Conservation (phyloP, 179 eudicot species). For the Spinacia oleracea region DNA sequence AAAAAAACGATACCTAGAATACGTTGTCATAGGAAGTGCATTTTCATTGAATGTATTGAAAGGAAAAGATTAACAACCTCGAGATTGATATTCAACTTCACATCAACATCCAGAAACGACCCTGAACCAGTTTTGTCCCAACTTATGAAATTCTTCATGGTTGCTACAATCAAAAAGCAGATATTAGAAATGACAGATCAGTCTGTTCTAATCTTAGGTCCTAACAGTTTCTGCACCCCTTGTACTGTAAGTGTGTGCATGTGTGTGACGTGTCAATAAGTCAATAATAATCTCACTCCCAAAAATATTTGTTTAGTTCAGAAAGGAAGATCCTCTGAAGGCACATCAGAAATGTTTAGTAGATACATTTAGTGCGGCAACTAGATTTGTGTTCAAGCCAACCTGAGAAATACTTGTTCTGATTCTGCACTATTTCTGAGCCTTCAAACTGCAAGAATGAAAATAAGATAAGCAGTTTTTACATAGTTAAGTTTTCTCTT, state of each 20-base stretch:
- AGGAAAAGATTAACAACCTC: slow-evolving; percentile 55
- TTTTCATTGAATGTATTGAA: background rate
- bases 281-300: background rate
- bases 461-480: slow-evolving; percentile 19
- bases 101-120: slow-evolving; percentile 67
- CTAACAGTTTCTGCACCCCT: background rate
- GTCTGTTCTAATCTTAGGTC: background rate
- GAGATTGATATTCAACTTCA: slow-evolving; percentile 60
- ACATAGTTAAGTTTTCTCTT: background rate
- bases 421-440: slow-evolving; percentile 63
- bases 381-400: slow-evolving; percentile 19
- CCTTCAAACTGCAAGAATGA: slow-evolving; percentile 83
- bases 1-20: no score
- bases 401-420: slow-evolving; percentile 80
- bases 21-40: slow-evolving; percentile 1
- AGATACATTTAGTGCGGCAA: slow-evolving; percentile 10
- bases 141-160: slow-evolving; percentile 65
- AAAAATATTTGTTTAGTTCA: background rate
- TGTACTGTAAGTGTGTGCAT: background rate
- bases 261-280: background rate
- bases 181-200: slow-evolving; percentile 16
- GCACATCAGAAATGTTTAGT: background rate
- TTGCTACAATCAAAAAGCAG: slow-evolving; percentile 55
- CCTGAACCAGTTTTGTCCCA: slow-evolving; percentile 60
- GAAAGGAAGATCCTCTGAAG: background rate